Evolutionary conservation across 1,284 basidiomycete genomes (phyloP), one percentile per base, ranked within the genome.

Genomic region (Trichosporon inkin): DNA sequence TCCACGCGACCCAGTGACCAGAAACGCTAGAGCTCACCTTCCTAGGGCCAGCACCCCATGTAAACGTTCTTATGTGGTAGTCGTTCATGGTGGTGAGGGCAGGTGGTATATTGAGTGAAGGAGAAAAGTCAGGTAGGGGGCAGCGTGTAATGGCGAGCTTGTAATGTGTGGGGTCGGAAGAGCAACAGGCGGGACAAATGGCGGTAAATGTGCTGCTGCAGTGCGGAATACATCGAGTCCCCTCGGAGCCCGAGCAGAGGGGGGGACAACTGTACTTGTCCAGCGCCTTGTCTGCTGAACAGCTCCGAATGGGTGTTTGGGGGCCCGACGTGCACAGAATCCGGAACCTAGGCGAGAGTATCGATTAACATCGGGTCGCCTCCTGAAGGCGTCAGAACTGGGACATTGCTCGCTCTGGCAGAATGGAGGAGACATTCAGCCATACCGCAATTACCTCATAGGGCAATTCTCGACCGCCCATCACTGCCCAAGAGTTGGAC

Each of bases 41-140:
- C 47, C 70, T 60, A 14, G 75, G 74, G 20, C 75, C 75, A 19
- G 71, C 69, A 52, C 74, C 75, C 75, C 75, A 77, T 38, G 71
- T 72, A 62, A 77, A 75, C 36, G 63, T 69, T 37, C 69, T 71
- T 32, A 61, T 40, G 66, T 75, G 71, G 65, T 68, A 51, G 57
- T 63, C 55, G 47, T 55, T 56, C 61, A 66, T 62, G 58, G 52
- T 36, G 28, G 24, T 32, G 16, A 22, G 44, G 22, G 22, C 51
- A 32, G 41, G 28, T 14, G 56, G 22, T 35, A 20, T 17, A 24
- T 39, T 35, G 34, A 16, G 35, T 32, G 36, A 49, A 49, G 53
- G 35, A 38, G 47, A 49, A 49, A 37, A 36, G 16, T 49, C 44
- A 49, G 28, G 22, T 22, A 14, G 22, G 44, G 24, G 5, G 22